These are phyloP conservation scores for Tephrocybe sp. DNA, from an alignment of 768 basidiomycete genomes.

Conservation along the genomic window DNA sequence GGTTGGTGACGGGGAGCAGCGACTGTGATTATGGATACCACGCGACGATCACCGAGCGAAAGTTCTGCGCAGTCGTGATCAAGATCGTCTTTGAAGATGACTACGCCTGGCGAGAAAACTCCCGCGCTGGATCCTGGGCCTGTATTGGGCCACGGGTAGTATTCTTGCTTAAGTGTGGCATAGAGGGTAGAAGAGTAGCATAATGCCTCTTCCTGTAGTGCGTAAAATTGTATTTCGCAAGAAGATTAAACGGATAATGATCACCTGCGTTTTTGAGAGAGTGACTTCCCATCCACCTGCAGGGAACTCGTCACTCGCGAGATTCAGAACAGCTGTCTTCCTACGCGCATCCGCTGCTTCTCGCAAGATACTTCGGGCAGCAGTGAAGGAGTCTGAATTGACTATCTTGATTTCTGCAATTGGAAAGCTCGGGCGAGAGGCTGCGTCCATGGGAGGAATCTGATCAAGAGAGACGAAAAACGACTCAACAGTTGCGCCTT, in stretches of 20 bases:
- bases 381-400: slow-evolving; percentile 38
- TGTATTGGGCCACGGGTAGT: slow-evolving; percentile 49
- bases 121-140: slow-evolving; percentile 40
- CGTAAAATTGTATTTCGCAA: not conserved
- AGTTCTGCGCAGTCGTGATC: slow-evolving; percentile 41
- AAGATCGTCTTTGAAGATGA: slow-evolving; percentile 48
- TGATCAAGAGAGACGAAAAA: slow-evolving; percentile 25
- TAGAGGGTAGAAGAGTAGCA: slow-evolving; percentile 51
- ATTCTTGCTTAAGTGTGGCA: slow-evolving; percentile 35
- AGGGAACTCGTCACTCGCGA: slow-evolving; percentile 34
- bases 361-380: slow-evolving; percentile 31
- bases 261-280: slow-evolving; percentile 32
- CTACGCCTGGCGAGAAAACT: slow-evolving; percentile 43
- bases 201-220: slow-evolving; percentile 42
- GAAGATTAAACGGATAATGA: not conserved
- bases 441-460: slow-evolving; percentile 23
- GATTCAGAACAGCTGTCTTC: slow-evolving; percentile 36
- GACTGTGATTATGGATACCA: slow-evolving; percentile 47
- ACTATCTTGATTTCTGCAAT: slow-evolving; percentile 24
- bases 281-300: slow-evolving; percentile 33
- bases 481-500: slow-evolving; percentile 31
- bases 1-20: slow-evolving; percentile 36
- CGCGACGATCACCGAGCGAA: slow-evolving; percentile 24
- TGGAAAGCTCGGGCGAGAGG: slow-evolving; percentile 14
- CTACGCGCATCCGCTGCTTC: slow-evolving; percentile 23